Conservation (phyloP, 2,329 filamentous ascomycete species). For the Ilyonectria mors-panacis region DNA sequence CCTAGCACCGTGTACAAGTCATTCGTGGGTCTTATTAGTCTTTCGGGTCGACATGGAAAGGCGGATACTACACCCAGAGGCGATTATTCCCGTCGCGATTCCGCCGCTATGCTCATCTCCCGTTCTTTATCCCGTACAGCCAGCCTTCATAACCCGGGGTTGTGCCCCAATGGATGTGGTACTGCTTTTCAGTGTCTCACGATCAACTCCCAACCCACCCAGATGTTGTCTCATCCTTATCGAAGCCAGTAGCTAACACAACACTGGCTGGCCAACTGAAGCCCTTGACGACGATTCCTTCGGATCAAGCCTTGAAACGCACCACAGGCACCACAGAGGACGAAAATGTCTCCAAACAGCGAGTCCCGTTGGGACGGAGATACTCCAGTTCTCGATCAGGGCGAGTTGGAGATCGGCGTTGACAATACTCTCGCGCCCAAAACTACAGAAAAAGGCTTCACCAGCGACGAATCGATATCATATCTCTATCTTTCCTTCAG, state of each 20-base stretch:
- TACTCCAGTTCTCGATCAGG: constrained; percentile 20
- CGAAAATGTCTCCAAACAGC: constrained; percentile 33
- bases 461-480: constrained; percentile 50
- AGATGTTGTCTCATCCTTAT: neutral
- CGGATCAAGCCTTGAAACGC: neutral
- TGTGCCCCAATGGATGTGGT: constrained; percentile 36
- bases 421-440: constrained; percentile 30
- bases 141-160: constrained; percentile 41
- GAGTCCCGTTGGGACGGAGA: constrained; percentile 23
- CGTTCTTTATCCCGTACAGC: constrained; percentile 15
- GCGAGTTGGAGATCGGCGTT: constrained; percentile 40
- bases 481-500: constrained; percentile 60
- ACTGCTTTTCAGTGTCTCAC: constrained; percentile 19
- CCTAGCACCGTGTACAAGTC: constrained; percentile 36
- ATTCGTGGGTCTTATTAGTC: constrained; percentile 33
- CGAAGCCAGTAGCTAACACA: neutral
- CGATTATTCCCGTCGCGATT: constrained; percentile 47
- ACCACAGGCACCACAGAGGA: neutral
- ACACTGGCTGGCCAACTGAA: neutral
- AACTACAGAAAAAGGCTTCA: constrained; percentile 22
- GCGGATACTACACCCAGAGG: constrained; percentile 39
- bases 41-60: constrained; percentile 30
- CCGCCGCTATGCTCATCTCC: constrained; percentile 43
- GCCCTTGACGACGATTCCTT: neutral
- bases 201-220: neutral